A percentile compares a stretch with the other conserved stretches of the same genome.
These are phyloP conservation scores for Geotrichum carabidarum DNA, from an alignment of 1,139 yeast genomes.

Conservation along the genomic window DNA sequence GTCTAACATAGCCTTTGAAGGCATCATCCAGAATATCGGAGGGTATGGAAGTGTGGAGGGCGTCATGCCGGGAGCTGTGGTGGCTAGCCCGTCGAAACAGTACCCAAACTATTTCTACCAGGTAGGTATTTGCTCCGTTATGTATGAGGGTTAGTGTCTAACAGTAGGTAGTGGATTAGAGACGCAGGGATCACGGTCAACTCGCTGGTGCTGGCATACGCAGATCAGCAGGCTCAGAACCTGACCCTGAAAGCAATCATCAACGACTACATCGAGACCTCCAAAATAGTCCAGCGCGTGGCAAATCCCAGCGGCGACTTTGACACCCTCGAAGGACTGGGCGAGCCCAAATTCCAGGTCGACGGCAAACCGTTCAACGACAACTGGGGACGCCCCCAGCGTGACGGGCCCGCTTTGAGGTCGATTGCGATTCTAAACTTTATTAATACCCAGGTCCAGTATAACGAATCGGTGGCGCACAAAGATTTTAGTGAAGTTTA, in stretches of 20 bases:
- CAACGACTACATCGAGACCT: constrained; percentile 58
- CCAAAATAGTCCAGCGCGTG: constrained; percentile 56
- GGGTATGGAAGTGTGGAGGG: constrained; percentile 37
- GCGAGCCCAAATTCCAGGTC: constrained; percentile 82
- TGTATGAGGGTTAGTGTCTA: background rate
- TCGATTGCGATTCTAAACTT: constrained; percentile 59
- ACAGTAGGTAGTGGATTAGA: constrained; percentile 56
- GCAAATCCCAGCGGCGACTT: constrained; percentile 67
- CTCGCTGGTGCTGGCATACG: constrained; percentile 53
- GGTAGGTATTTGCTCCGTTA: constrained; percentile 4
- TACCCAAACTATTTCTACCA: constrained; percentile 79
- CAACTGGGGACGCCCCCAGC: constrained; percentile 92
- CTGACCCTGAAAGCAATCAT: constrained; percentile 39
- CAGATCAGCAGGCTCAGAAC: constrained; percentile 37
- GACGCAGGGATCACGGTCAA: constrained; percentile 82
- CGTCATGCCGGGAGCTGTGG: constrained; percentile 62
- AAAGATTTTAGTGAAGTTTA: constrained; percentile 26
- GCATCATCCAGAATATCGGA: constrained; percentile 61
- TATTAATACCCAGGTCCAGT: constrained; percentile 43
- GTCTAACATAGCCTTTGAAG: constrained; percentile 46
- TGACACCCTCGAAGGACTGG: constrained; percentile 52
- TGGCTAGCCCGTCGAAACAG: constrained; percentile 72
- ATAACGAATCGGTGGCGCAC: constrained; percentile 25
- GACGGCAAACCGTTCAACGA: constrained; percentile 60
- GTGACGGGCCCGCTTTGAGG: constrained; percentile 90